These are phyloP conservation scores for Medicago ruthenica DNA, from an alignment of 306 rosid species.

Conservation along the genomic window DNA sequence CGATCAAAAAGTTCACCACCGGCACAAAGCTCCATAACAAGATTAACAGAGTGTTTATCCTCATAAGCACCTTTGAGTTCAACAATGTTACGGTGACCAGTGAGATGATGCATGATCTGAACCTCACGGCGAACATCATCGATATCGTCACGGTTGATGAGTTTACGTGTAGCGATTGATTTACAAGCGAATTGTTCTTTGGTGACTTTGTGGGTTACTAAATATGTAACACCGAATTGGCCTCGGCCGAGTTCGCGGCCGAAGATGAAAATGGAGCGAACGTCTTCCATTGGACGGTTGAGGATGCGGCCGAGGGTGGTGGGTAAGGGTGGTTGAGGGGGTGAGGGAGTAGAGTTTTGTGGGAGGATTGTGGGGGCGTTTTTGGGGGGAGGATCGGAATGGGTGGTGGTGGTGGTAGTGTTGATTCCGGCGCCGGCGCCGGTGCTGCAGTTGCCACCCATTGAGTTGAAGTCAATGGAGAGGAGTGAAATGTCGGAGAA, in stretches of 20 bases:
- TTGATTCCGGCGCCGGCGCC: conserved; percentile 20
- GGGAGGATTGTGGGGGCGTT: conserved; percentile 64
- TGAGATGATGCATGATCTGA: conserved; percentile 98
- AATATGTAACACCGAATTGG: conserved; percentile 89
- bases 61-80: conserved; percentile 91
- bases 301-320: conserved; percentile 70
- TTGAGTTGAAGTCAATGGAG: conserved; percentile 37
- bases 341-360: conserved; percentile 56
- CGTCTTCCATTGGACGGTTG: conserved; percentile 85
- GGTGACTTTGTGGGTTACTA: conserved; percentile 74
- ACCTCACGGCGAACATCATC: conserved; percentile 93
- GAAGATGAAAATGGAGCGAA: conserved; percentile 69
- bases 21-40: conserved; percentile 95
- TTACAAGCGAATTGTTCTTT: conserved; percentile 86
- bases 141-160: conserved; percentile 69
- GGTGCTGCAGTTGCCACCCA: conserved; percentile 77
- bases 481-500: conserved; percentile 36
- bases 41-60: conserved; percentile 94
- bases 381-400: conserved; percentile 18
- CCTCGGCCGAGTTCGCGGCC: conserved; percentile 99
- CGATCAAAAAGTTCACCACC: conserved; percentile 97
- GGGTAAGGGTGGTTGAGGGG: conserved; percentile 27
- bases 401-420: conserved; percentile 21
- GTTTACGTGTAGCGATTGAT: conserved; percentile 87
- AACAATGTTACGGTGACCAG: conserved; percentile 89